Percentiles rank a stretch among this genome's conserved stretches.
Conservation (phyloP, 805 yeast genomes). For the Ogataea henricii region DNA sequence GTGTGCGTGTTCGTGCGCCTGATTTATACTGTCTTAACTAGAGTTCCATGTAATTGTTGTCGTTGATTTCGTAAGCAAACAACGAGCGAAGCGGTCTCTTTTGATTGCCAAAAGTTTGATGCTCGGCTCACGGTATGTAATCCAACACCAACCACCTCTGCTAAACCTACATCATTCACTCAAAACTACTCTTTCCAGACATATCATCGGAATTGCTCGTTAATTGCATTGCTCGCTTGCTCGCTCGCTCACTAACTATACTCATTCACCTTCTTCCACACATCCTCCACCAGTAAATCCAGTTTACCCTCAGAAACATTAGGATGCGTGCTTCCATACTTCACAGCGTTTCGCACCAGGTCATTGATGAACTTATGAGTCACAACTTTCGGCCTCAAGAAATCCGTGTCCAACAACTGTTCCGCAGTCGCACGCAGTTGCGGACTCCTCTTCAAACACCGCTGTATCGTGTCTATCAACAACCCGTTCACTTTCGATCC, state of each 20-base stretch:
- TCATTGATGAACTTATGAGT: slow-evolving; percentile 67
- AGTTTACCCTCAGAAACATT: slow-evolving; percentile 38
- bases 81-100: not conserved
- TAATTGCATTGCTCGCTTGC: no score
- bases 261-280: slow-evolving; percentile 53
- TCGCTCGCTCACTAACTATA: slow-evolving; percentile 28
- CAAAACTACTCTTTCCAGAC: no score
- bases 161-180: no score
- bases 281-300: slow-evolving; percentile 53
- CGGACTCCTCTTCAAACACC: slow-evolving; percentile 75
- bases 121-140: no score
- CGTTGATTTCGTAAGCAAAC: not conserved
- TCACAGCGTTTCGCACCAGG: slow-evolving; percentile 73
- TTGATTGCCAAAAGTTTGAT: no score
- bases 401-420: slow-evolving; percentile 60
- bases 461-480: slow-evolving; percentile 68
- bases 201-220: no score
- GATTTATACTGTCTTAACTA: not conserved
- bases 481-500: slow-evolving; percentile 29
- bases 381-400: slow-evolving; percentile 74
- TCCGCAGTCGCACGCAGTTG: slow-evolving; percentile 62
- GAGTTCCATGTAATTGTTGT: not conserved
- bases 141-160: no score
- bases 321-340: slow-evolving; percentile 58
- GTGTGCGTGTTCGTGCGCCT: no score